Evolutionary conservation across 2,329 filamentous ascomycete genomes (phyloP).

Genomic region (Neofusicoccum kwambonambiense): DNA sequence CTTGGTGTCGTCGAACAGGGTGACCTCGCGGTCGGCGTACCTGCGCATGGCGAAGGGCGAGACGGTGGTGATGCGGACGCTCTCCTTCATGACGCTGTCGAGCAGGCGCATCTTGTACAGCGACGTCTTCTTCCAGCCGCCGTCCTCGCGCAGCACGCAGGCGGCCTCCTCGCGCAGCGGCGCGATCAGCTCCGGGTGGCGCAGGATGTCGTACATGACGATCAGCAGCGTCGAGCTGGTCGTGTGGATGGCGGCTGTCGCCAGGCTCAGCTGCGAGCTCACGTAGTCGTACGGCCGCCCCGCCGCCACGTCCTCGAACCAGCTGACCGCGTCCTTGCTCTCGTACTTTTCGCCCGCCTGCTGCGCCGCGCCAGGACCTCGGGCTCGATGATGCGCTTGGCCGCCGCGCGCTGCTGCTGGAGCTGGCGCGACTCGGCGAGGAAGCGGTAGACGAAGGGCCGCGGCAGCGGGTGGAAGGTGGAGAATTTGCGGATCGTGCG

Average conservation of each 20-base stretch:
- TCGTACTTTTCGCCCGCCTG: not conserved
- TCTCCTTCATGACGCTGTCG: constrained; percentile 46
- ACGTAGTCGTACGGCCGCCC: constrained; percentile 19
- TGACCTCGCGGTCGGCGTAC: not conserved
- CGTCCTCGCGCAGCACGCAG: constrained; percentile 16
- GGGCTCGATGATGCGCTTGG: constrained; percentile 31
- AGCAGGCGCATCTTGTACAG: constrained; percentile 42
- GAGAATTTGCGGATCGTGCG: not conserved
- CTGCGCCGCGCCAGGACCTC: constrained; percentile 30
- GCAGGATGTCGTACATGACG: not conserved
- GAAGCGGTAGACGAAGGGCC: constrained; percentile 20
- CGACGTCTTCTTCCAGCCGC: constrained; percentile 30
- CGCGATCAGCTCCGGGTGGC: not conserved
- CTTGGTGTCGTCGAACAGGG: not conserved
- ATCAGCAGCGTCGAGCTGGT: not conserved
- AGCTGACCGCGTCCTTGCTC: not conserved
- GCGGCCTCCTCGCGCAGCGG: not conserved
- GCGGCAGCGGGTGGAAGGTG: not conserved
- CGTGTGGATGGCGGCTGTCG: constrained; percentile 23
- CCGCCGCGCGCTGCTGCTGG: not conserved
- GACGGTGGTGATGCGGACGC: not conserved
- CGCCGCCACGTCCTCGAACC: constrained; percentile 23
- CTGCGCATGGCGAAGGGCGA: too few relatives aligned
- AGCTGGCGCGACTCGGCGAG: constrained; percentile 23
- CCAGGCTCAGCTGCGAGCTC: constrained; percentile 19